Base-by-base conservation (phyloP, 345 rosid genomes). In the Bretschneidera sinensis region DNA sequence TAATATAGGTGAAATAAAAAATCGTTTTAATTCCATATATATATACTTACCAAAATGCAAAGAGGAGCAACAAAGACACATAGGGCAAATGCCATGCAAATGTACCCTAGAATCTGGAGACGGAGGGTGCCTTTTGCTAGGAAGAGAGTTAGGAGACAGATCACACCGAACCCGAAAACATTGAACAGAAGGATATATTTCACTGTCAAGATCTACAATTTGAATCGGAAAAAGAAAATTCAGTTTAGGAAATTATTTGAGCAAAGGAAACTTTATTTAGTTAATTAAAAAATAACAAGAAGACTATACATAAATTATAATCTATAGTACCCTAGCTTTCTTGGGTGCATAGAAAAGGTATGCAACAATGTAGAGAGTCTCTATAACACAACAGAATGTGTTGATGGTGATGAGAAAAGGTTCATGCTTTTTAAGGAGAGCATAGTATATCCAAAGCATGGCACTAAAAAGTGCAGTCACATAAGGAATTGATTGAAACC, bases 1-100 rank as follows among this genome's bases (percentile, higher is more conserved):
- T n/a, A n/a, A n/a, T n/a, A n/a, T n/a, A n/a, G n/a, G n/a, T n/a
- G n/a, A n/a, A n/a, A n/a, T n/a, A n/a, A n/a, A n/a, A n/a, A n/a
- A n/a, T n/a, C n/a, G n/a, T n/a, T n/a, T n/a, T n/a, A n/a, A n/a
- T n/a, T n/a, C n/a, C n/a, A n/a, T n/a, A n/a, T n/a, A n/a, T n/a
- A n/a, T n/a, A n/a, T n/a, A 28, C 82, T 70, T 57, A 92, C 99
- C 78, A 91, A 60, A 71, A 91, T 86, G 66, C 80, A 75, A 33
- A 91, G 96, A 22, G 99, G 97, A 6, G 99, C 96, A 19, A 63
- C 85, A 43, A 94, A 94, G 0, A 91, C 97, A 51, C 73, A 24
- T 3, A 88, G 63, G 39, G 97, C 64, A 55, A 91, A 82, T 18
- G 70, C 71, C 91, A 94, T 79, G 76, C 97, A 88, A 25, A 88